Evolutionary conservation across 768 basidiomycete genomes (phyloP), one percentile per base, ranked within the genome.

Genomic region (Phylloporus scabripes): DNA sequence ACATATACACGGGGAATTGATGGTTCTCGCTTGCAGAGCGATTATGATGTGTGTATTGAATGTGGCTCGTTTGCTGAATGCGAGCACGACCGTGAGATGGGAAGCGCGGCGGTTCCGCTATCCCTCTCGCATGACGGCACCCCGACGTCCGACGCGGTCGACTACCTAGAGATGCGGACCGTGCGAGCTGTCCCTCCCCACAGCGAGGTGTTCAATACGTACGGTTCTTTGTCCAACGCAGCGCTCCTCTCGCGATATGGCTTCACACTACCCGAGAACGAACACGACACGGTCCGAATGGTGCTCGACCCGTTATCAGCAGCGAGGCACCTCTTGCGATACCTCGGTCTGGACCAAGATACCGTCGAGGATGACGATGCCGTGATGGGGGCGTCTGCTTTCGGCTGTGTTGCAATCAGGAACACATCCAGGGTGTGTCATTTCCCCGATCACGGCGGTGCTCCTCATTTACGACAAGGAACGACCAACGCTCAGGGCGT

Each of bases 131-230:
- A 56, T 28, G 49, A 54, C 21, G 45, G 39, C n/a, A 20, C 48
- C 18, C 45, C 47, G 29, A 56, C 59, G 10, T 21, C 36, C 9
- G 28, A 28, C 46, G 46, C 41, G 39, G 74, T 74, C 51, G 59
- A 70, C 40, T 73, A 61, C 58, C 81, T 77, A 55, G 87, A 90
- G 48, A 88, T 92, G 81, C 81, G 87, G 3, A 71, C 79, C 1
- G 78, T 81, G 51, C 61, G 65, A 12, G 54, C 67, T n/a, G 73
- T 89, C 36, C 64, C 68, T 7, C 70, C 78, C 0, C 66, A 68
- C 34, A 69, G 70, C 9, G 81, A 91, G 49, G 71, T 88, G 18
- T 90, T 81, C 72, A 92, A 92, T 63, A 85, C 85, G 0, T 92
- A 91, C 60, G 82, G 83, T n/a, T 66, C 70, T 3, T 69, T 89